phyloP scores from a whole-genome alignment of 2,329 filamentous ascomycete species.

The Xylariomycetidae sp. region DNA sequence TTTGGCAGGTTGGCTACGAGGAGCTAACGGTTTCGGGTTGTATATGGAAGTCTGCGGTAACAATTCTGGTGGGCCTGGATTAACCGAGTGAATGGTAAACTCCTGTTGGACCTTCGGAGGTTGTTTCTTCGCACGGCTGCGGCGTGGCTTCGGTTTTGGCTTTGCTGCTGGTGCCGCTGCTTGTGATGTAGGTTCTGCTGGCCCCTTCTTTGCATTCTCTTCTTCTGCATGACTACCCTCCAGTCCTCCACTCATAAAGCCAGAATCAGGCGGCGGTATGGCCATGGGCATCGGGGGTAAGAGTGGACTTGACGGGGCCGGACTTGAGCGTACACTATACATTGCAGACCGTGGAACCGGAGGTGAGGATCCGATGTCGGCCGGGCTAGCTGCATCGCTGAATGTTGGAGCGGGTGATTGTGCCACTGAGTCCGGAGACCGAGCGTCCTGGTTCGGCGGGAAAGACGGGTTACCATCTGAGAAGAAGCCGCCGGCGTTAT shows the following conservation, averaged over 20 bases:
- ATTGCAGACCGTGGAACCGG: constrained; percentile 63
- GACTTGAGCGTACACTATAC: constrained; percentile 48
- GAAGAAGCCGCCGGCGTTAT: constrained; percentile 37
- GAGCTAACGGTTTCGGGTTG: too few species aligned
- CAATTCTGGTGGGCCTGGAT: constrained; percentile 37
- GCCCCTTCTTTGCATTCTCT: constrained; percentile 45
- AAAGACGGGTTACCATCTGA: constrained; percentile 32
- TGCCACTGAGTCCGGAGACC: constrained; percentile 45
- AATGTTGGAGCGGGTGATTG: constrained; percentile 47
- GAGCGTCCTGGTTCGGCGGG: constrained; percentile 43
- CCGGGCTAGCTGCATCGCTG: constrained; percentile 61
- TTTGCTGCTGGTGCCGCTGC: constrained; percentile 20
- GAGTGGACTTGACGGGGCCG: constrained; percentile 66
- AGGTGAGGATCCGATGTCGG: constrained; percentile 83
- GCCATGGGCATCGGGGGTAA: constrained; percentile 58
- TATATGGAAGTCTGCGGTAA: constrained; percentile 37
- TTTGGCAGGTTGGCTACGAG: too few species aligned
- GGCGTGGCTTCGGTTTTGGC: constrained; percentile 29
- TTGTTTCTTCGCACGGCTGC: constrained; percentile 25
- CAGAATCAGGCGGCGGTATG: constrained; percentile 64
- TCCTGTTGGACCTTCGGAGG: constrained; percentile 18
- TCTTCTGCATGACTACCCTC: constrained; percentile 57
- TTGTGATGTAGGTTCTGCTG: constrained; percentile 28
- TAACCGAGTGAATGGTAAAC: constrained; percentile 34
- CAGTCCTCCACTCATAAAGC: constrained; percentile 76